These are phyloP conservation scores for Alloteropsis semialata DNA, from an alignment of 176 grass and related monocot genomes.

Conservation along the genomic window DNA sequence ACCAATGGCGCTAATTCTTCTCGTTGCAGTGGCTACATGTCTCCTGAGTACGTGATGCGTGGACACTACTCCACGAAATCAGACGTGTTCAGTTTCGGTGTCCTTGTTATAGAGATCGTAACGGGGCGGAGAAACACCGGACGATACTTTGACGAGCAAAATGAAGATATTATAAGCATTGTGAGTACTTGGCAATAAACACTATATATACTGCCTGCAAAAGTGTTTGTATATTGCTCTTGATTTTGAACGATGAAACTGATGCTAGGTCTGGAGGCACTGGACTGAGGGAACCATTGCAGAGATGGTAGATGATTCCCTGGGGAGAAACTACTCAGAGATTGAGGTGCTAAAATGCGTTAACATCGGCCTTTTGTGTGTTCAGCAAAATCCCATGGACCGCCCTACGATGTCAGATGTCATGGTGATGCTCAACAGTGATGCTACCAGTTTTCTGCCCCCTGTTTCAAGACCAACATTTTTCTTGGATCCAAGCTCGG, in stretches of 20 bases:
- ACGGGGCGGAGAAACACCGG: constrained; percentile 34
- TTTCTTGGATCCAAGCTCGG: constrained; percentile 13
- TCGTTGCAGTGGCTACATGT: constrained; percentile 40
- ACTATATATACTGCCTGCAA: not conserved
- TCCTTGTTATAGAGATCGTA: constrained; percentile 63
- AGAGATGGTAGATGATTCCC: constrained; percentile 32
- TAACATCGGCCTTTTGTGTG: constrained; percentile 48
- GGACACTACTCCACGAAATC: constrained; percentile 60
- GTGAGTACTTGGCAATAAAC: not conserved
- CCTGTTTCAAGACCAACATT: not conserved
- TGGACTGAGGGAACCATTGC: constrained; percentile 34
- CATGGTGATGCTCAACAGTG: constrained; percentile 41
- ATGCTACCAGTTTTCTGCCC: constrained; percentile 14
- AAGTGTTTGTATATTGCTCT: not conserved
- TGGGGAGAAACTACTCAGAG: constrained; percentile 18
- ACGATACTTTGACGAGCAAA: not conserved
- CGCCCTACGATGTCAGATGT: constrained; percentile 45
- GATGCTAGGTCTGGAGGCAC: constrained; percentile 48
- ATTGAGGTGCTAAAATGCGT: constrained; percentile 33
- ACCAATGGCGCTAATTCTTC: not conserved
- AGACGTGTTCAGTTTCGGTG: constrained; percentile 56
- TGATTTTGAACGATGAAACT: not conserved
- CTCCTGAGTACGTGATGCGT: constrained; percentile 40
- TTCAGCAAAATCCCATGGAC: constrained; percentile 44
- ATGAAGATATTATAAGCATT: constrained; percentile 38